phyloP scores from a whole-genome alignment of 2,329 filamentous ascomycete genomes.

The Aureobasidium sp. region DNA sequence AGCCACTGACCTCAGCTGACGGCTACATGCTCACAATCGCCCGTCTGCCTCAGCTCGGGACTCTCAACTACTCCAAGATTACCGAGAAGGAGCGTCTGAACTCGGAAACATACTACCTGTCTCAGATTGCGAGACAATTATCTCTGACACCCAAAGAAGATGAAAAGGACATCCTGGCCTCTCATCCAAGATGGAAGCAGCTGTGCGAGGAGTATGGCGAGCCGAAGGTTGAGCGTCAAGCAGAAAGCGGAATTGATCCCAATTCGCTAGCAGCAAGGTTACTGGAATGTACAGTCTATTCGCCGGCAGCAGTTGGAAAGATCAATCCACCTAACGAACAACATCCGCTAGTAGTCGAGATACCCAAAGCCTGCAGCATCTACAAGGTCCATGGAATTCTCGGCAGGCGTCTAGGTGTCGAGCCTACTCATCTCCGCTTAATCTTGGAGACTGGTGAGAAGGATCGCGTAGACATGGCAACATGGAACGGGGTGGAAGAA shows the following conservation, averaged over 20 bases:
- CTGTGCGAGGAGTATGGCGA: conserved; percentile 71
- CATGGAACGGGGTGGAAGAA: conserved; percentile 33
- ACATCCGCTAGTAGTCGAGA: conserved; percentile 30
- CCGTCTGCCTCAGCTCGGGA: conserved; percentile 58
- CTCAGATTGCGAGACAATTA: conserved; percentile 70
- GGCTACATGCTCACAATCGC: conserved; percentile 83
- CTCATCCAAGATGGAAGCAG: conserved; percentile 64
- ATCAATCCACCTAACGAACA: conserved; percentile 17
- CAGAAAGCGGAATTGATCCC: conserved; percentile 48
- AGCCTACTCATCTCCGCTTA: conserved; percentile 57
- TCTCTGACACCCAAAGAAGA: conserved; percentile 50
- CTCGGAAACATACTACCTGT: conserved; percentile 89
- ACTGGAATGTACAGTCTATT: conserved; percentile 51
- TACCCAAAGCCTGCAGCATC: conserved; percentile 71
- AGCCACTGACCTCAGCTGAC: conserved; percentile 56
- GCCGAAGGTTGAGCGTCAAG: conserved; percentile 50
- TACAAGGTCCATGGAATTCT: conserved; percentile 76
- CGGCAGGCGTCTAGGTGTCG: conserved; percentile 57
- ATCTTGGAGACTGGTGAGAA: conserved; percentile 88
- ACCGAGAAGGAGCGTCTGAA: conserved; percentile 68
- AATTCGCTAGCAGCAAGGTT: conserved; percentile 76
- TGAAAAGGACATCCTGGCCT: conserved; percentile 44
- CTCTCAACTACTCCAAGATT: conserved; percentile 65
- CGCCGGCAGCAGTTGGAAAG: conserved; percentile 32
- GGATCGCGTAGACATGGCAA: conserved; percentile 62